Conservation (phyloP, 495 filamentous ascomycete species). For the Penicillium canescens region DNA sequence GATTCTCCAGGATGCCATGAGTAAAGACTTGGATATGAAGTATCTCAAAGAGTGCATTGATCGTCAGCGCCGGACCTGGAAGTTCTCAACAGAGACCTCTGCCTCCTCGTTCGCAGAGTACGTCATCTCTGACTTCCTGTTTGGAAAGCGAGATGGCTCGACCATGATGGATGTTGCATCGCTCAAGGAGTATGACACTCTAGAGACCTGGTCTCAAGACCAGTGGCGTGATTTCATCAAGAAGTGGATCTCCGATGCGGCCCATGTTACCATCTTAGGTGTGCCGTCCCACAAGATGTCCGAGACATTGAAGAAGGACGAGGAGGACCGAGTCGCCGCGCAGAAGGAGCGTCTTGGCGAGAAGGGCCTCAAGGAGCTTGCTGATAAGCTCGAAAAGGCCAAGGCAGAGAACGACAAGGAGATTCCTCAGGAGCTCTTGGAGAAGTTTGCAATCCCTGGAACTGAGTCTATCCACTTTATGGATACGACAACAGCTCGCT, state of each 20-base stretch:
- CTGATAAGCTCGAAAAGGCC: slow-evolving; percentile 73
- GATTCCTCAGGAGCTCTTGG: slow-evolving; percentile 74
- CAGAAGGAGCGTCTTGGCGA: slow-evolving; percentile 64
- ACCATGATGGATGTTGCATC: slow-evolving; percentile 68
- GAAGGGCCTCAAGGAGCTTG: slow-evolving; percentile 67
- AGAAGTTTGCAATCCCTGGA: slow-evolving; percentile 76
- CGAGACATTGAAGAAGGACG: slow-evolving; percentile 70
- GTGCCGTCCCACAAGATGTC: slow-evolving; percentile 72
- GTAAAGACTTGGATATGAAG: slow-evolving; percentile 79
- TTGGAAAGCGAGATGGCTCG: slow-evolving; percentile 81
- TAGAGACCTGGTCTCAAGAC: slow-evolving; percentile 77
- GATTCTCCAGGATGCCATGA: slow-evolving; percentile 74
- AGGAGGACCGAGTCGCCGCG: slow-evolving; percentile 53
- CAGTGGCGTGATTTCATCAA: slow-evolving; percentile 81
- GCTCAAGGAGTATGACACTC: slow-evolving; percentile 70
- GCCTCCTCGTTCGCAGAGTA: slow-evolving; percentile 73
- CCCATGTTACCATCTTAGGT: slow-evolving; percentile 86
- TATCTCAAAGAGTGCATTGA: slow-evolving; percentile 86
- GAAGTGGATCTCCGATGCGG: slow-evolving; percentile 82
- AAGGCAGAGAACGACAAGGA: slow-evolving; percentile 81
- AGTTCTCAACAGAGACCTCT: slow-evolving; percentile 74
- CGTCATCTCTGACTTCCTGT: slow-evolving; percentile 89
- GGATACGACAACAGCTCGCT: slow-evolving; percentile 80
- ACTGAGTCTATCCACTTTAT: slow-evolving; percentile 93
- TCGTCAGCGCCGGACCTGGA: slow-evolving; percentile 73